phyloP scores from a whole-genome alignment of 257 asterid species.

The Haberlea rhodopensis region DNA sequence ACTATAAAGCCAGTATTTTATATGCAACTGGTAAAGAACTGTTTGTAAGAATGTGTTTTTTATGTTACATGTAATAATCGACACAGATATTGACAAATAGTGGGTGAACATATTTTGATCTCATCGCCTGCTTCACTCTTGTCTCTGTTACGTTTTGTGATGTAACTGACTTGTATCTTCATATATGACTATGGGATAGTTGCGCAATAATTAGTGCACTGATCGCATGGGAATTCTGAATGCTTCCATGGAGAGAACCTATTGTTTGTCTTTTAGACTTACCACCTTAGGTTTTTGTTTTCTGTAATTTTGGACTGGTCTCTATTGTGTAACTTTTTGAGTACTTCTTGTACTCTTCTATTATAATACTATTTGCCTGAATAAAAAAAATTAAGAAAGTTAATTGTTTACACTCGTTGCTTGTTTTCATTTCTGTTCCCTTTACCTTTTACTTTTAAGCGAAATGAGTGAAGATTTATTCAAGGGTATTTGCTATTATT shows the following conservation, averaged over 20 bases:
- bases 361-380: too few relatives aligned
- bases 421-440: background rate
- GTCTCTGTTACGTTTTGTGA: background rate
- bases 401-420: background rate
- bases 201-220: too few relatives aligned
- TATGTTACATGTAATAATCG: conserved; percentile 5
- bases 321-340: too few relatives aligned
- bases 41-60: background rate
- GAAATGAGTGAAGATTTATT: background rate
- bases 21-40: background rate
- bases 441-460: background rate
- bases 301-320: too few relatives aligned
- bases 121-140: background rate
- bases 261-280: too few relatives aligned
- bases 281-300: too few relatives aligned
- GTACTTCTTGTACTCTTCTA: too few relatives aligned
- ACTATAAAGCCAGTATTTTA: background rate
- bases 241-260: too few relatives aligned
- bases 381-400: background rate
- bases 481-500: conserved; percentile 5
- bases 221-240: too few relatives aligned
- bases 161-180: background rate
- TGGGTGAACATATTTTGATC: conserved; percentile 1
- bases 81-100: background rate
- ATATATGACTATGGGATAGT: too few relatives aligned